Evolutionary conservation across 176 grass and related monocot genomes (phyloP), one percentile per base, ranked within the genome.

Genomic region (Dactylis glomerata): DNA sequence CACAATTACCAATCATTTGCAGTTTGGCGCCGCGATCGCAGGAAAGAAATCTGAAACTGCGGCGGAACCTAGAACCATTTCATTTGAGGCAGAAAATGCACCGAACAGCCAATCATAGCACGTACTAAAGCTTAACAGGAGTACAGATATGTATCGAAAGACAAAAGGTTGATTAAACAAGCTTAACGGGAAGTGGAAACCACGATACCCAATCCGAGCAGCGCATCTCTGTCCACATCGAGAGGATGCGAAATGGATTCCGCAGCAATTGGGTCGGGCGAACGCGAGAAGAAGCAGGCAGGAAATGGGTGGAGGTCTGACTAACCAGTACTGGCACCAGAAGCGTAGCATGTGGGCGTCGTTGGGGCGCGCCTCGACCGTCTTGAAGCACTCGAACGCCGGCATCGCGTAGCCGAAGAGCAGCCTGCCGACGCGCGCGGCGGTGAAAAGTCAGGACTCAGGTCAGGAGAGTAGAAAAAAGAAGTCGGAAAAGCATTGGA

Each of bases 331-430:
- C 36, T 95, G 96, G 85, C 96, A 98, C 96, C 96, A 98, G 87
- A 98, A 95, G 36, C 93, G 89, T 61, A 98, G 96, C 96, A 89
- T 89, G 66, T 64, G 73, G 8, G 83, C 65, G 58, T 88, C 80
- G 62, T 87, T 68, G 38, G 96, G 95, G 5, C 77, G 68, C 65
- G 65, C 59, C 91, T 98, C 93, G 15, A 94, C 85, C 77, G 92
- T 87, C 79, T 98, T 98, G 86, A 98, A 98, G 88, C 96, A 95
- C 82, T 98, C 96, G 79, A 96, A 95, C 46, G 93, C 93, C 54
- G 96, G 93, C 88, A 92, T 90, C 30, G 89, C 91, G 68, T 98
- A 95, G 23, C 93, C 96, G 81, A 96, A 98, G 47, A 96, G 81
- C 68, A 92, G 58, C 89, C 93, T 98, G 80, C 59, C 28, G 26